Conservation (phyloP, 2,329 filamentous ascomycete genomes). For the Beauveria varroae region DNA sequence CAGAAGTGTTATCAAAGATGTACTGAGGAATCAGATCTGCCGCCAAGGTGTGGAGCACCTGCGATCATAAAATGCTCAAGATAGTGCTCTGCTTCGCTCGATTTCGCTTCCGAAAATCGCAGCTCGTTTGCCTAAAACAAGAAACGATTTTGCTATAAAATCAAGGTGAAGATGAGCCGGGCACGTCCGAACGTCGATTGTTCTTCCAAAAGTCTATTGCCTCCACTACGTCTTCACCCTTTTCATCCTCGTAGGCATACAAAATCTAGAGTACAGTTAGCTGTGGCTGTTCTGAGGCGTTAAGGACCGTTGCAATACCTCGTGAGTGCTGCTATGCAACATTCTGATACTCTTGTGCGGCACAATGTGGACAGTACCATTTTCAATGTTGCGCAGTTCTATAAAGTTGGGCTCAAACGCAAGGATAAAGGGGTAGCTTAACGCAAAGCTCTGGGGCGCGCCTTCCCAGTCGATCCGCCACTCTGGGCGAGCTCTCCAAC, state of each 20-base stretch:
- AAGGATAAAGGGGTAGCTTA: conserved; percentile 94
- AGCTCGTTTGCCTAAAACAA: not conserved
- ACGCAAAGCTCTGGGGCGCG: conserved; percentile 80
- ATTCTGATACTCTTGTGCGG: conserved; percentile 95
- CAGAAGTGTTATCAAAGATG: not conserved
- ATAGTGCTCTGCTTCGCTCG: conserved; percentile 3
- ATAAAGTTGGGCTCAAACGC: conserved; percentile 98
- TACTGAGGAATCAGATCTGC: not conserved
- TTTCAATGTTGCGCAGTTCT: conserved; percentile 92
- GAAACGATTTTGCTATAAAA: not conserved
- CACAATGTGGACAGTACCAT: conserved; percentile 88
- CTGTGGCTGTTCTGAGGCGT: not conserved
- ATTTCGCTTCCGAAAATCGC: not conserved
- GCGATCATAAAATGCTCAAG: not conserved
- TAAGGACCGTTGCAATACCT: conserved; percentile 52
- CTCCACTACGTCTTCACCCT: conserved; percentile 86
- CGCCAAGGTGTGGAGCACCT: not conserved
- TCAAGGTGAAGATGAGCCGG: conserved; percentile 17
- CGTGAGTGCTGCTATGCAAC: conserved; percentile 93
- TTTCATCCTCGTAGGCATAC: conserved; percentile 95
- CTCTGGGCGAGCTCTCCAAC: conserved; percentile 90
- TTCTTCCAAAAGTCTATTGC: conserved; percentile 94
- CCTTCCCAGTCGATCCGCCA: conserved; percentile 99
- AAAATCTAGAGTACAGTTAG: conserved; percentile 60
- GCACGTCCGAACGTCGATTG: conserved; percentile 41